Base-by-base conservation (phyloP, 75 land plant species). In the Pseudotsuga menziesii region DNA sequence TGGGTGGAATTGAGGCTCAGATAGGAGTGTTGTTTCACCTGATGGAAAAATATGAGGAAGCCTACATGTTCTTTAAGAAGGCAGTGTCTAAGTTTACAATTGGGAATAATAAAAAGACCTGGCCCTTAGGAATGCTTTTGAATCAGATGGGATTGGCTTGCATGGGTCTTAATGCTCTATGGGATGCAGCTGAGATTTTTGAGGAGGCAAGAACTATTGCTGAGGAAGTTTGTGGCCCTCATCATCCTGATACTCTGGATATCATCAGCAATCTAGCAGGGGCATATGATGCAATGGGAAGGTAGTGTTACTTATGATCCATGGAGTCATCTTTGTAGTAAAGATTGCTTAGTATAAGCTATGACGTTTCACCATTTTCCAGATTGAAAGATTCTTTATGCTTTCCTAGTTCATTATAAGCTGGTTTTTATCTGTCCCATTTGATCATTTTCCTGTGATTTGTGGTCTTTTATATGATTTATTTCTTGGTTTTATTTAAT, bases 1-100 rank as follows among this genome's bases (percentile, higher is more conserved):
- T 79, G 16, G 86, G 78, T 20, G 87, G 78, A 6, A 57, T 85
- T 26, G 87, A 85, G 74, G 87, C 87, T 15, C 87, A 85, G 75
- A 83, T 85, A 32, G 87, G 87, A 22, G 61, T 85, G 48, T 78
- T 85, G 9, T 80, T 84, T 11, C 66, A 58, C 61, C 56, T 79
- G 75, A 6, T 76, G 19, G 82, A 82, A 22, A 81, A 79, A 57
- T 78, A 56, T 16, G 74, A 64, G 44, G 82, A 79, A 25, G 80
- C 80, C 2, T 76, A 77, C 56, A 57, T 56, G 61, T 78, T 36
- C 29, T 84, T 82, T 64, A 66, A 78, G 19, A 82, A 61, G 25
- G 86, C 86, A 2, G 73, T 64, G 3, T 29, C 60, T 1, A 84
- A 84, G 75, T 61, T 82, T 61, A 78, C 54, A 76, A n/a, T 56